A percentile compares a stretch with the other conserved stretches of the same genome.
Evolutionary conservation across 768 basidiomycete species (phyloP).

Genomic region (Leccinum uliginosum): DNA sequence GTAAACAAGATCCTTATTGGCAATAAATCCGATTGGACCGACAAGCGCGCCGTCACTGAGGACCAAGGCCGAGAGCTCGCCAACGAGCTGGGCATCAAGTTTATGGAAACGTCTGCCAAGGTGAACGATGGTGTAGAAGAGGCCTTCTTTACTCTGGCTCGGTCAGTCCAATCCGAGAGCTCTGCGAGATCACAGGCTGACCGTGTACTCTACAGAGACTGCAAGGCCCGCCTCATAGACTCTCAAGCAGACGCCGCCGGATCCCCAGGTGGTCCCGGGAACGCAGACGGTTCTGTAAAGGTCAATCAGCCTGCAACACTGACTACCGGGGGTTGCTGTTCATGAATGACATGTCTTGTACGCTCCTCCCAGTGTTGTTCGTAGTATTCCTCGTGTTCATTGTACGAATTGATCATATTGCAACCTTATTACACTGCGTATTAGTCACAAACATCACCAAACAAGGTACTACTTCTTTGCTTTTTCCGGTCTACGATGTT

Average conservation of each 20-base stretch:
- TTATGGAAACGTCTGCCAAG: constrained; percentile 98
- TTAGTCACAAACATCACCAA: too few relatives aligned
- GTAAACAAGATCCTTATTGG: constrained; percentile 99
- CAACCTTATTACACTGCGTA: too few relatives aligned
- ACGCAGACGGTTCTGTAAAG: constrained; percentile 56
- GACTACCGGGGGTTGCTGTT: constrained; percentile 50
- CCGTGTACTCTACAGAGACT: constrained; percentile 57
- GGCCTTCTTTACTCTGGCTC: constrained; percentile 94
- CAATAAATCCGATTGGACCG: constrained; percentile 98
- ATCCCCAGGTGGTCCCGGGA: constrained; percentile 32
- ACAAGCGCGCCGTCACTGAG: constrained; percentile 88
- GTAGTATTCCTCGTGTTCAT: background rate
- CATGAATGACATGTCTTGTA: constrained; percentile 26
- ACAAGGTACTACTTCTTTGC: too few relatives aligned
- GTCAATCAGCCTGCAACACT: constrained; percentile 57
- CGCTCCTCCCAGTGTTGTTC: constrained; percentile 1
- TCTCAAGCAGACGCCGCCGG: constrained; percentile 68
- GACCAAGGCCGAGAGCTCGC: constrained; percentile 92
- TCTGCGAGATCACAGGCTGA: background rate
- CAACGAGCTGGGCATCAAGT: constrained; percentile 89
- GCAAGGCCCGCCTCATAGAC: constrained; percentile 96
- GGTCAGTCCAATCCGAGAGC: constrained; percentile 47
- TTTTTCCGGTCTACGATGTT: too few relatives aligned
- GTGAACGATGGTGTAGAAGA: constrained; percentile 97
- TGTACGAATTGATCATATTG: background rate